Evolutionary conservation across 1,284 basidiomycete species (phyloP).

Genomic region (Ceratobasidium papillatum): DNA sequence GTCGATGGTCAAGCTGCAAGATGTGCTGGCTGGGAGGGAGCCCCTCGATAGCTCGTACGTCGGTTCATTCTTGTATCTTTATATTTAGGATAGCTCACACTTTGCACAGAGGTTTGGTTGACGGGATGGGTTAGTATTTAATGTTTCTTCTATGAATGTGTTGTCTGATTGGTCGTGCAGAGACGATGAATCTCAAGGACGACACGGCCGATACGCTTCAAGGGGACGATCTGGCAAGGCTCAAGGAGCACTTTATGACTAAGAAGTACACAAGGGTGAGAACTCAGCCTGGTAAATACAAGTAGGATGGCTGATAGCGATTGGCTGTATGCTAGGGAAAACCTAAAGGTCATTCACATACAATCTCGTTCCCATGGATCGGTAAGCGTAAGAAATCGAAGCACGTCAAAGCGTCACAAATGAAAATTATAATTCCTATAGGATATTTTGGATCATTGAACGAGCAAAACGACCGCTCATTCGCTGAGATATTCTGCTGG

Average conservation of each 20-base stretch:
- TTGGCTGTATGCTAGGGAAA: not conserved
- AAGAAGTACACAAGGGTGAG: not conserved
- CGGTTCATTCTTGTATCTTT: too few relatives aligned
- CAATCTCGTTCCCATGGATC: not conserved
- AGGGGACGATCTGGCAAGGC: not conserved
- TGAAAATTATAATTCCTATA: not conserved
- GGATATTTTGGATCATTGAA: not conserved
- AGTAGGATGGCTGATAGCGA: too few relatives aligned
- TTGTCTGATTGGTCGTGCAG: not conserved
- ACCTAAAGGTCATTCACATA: not conserved
- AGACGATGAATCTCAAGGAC: not conserved
- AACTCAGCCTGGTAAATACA: not conserved
- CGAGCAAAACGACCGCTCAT: not conserved
- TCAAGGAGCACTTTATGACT: not conserved
- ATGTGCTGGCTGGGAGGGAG: too few relatives aligned
- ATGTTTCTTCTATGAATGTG: too few relatives aligned
- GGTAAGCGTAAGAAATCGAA: not conserved
- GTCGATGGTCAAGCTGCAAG: too few relatives aligned
- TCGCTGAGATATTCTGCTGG: not conserved
- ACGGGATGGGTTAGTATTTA: too few relatives aligned
- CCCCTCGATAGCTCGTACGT: too few relatives aligned
- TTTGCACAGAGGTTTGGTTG: too few relatives aligned
- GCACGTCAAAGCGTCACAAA: not conserved
- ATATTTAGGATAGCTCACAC: too few relatives aligned
- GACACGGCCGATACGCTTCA: too few relatives aligned